Conservation (phyloP, 305 asterid genomes). For the Nicotiana rustica region DNA sequence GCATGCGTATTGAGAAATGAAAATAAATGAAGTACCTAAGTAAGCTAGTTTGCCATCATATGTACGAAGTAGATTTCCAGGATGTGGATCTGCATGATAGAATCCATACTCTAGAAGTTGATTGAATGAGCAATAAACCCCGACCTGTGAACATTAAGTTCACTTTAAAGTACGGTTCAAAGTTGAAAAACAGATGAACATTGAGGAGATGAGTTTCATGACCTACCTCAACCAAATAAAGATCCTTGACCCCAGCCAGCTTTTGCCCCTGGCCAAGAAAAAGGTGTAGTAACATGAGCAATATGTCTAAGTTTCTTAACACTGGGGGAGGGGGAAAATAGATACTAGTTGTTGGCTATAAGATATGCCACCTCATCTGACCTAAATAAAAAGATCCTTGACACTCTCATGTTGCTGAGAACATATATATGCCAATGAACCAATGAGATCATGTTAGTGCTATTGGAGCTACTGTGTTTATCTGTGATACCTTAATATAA, state of each 20-base stretch:
- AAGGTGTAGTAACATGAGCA: conserved; percentile 44
- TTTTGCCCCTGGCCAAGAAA: conserved; percentile 75
- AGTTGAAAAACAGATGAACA: not conserved
- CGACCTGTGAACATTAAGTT: conserved; percentile 61
- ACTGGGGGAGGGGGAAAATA: not conserved
- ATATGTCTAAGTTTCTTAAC: conserved; percentile 28
- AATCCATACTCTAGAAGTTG: conserved; percentile 96
- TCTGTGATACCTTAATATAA: not conserved
- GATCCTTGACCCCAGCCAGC: conserved; percentile 90
- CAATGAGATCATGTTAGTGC: not conserved
- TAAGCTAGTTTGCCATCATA: conserved; percentile 94
- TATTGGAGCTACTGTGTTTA: conserved; percentile 4
- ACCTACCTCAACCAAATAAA: conserved; percentile 90
- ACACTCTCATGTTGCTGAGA: not conserved
- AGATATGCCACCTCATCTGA: conserved; percentile 17
- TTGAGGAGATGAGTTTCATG: conserved; percentile 33
- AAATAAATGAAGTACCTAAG: conserved; percentile 68
- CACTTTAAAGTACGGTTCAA: not conserved
- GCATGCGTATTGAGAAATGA: conserved; percentile 37
- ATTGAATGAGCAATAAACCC: conserved; percentile 97
- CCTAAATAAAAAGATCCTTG: conserved; percentile 7
- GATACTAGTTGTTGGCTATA: conserved; percentile 21
- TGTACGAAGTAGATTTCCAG: conserved; percentile 95
- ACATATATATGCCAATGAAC: not conserved
- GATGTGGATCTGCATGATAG: conserved; percentile 99